A percentile compares a stretch with the other conserved stretches of the same genome.
Evolutionary conservation across 139 green algal genomes (phyloP).

Genomic region (Axilococcus clingmanii): DNA sequence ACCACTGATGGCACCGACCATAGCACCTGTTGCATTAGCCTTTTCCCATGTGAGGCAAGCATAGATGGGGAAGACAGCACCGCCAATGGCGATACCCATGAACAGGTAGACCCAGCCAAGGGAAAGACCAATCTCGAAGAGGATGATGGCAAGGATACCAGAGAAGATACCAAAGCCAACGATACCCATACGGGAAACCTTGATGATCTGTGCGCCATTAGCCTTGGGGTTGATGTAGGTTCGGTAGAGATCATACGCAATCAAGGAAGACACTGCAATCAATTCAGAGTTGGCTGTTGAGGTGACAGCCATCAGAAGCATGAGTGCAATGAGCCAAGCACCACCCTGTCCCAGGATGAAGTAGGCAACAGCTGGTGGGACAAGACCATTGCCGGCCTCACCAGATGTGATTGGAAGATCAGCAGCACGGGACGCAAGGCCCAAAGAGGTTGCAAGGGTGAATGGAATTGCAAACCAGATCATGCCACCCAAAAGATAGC

Average conservation of each 20-base stretch:
- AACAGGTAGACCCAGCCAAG: constrained; percentile 74
- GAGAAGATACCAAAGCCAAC: constrained; percentile 62
- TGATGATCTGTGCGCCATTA: constrained; percentile 65
- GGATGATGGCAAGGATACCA: constrained; percentile 67
- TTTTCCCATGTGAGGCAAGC: constrained; percentile 60
- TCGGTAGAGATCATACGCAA: constrained; percentile 71
- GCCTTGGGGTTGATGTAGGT: constrained; percentile 56
- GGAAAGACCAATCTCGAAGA: constrained; percentile 64
- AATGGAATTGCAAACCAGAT: constrained; percentile 95
- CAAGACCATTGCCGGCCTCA: constrained; percentile 64
- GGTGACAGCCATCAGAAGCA: constrained; percentile 84
- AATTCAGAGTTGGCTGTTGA: constrained; percentile 77
- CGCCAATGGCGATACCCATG: constrained; percentile 84
- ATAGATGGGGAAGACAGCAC: constrained; percentile 62
- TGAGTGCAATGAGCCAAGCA: constrained; percentile 66
- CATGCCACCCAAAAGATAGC: constrained; percentile 72
- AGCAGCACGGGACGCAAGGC: constrained; percentile 71
- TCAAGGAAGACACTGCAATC: constrained; percentile 76
- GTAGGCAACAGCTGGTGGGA: constrained; percentile 69
- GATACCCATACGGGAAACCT: constrained; percentile 49
- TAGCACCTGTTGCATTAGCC: constrained; percentile 47
- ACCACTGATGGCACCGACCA: constrained; percentile 51
- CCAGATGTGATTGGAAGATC: constrained; percentile 69
- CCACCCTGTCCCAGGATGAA: constrained; percentile 76
- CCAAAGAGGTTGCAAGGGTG: constrained; percentile 83